Evolutionary conservation across 495 filamentous ascomycete genomes (phyloP).

Genomic region (Talaromyces ruber): DNA sequence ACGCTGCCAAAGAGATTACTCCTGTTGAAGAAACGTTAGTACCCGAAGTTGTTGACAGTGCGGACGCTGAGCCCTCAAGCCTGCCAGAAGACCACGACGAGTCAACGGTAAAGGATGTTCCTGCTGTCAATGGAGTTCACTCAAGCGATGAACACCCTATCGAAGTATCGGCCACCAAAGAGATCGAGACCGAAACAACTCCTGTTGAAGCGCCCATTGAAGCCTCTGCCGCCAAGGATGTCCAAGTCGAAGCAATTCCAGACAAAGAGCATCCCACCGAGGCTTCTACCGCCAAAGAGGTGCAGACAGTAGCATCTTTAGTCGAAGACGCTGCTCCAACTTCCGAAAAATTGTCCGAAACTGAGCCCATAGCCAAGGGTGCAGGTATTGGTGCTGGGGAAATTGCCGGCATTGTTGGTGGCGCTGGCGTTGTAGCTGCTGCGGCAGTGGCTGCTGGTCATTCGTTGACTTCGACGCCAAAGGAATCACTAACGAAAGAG

Average conservation of each 20-base stretch:
- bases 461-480: constrained; percentile 11
- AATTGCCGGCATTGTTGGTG: constrained; percentile 2
- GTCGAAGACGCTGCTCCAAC: constrained; percentile 1
- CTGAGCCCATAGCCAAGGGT: constrained; percentile 2
- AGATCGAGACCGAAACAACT: background rate
- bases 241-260: constrained; percentile 3
- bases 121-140: constrained; percentile 5
- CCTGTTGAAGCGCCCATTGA: background rate
- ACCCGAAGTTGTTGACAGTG: constrained; percentile 2
- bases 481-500: constrained; percentile 7
- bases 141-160: background rate
- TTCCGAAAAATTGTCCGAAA: constrained; percentile 1
- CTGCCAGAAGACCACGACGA: constrained; percentile 5
- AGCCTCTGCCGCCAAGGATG: background rate
- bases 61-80: constrained; percentile 6
- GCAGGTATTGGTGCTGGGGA: background rate
- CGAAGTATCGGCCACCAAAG: background rate
- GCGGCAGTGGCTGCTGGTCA: constrained; percentile 3
- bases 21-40: background rate
- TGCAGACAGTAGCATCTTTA: background rate
- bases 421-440: constrained; percentile 9
- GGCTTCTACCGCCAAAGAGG: background rate
- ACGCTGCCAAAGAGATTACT: background rate
- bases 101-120: constrained; percentile 2
- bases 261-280: background rate